Evolutionary conservation across 2,329 filamentous ascomycete genomes (phyloP).

Genomic region (Pseudopyrenochaeta lycopersici): DNA sequence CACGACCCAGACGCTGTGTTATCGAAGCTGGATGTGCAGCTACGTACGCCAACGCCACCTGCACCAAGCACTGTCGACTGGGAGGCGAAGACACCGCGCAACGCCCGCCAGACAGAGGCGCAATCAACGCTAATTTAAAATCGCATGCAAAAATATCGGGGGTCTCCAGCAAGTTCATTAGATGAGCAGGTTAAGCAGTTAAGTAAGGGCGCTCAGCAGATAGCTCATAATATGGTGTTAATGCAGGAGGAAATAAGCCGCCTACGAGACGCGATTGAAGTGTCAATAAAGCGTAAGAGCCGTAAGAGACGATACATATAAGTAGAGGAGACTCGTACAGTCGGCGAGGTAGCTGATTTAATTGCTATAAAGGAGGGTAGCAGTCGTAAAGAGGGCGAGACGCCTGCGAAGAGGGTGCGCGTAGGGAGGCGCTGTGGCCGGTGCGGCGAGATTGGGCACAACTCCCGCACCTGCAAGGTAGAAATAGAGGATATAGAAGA

Average conservation of each 20-base stretch:
- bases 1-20: conserved; percentile 38
- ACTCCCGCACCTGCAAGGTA: conserved; percentile 11
- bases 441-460: conserved; percentile 17
- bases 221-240: conserved; percentile 15
- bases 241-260: conserved; percentile 3
- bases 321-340: neutral
- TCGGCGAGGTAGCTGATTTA: neutral
- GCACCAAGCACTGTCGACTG: neutral
- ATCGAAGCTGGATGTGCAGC: conserved; percentile 34
- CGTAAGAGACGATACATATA: conserved; percentile 4
- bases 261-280: conserved; percentile 6
- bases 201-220: conserved; percentile 14
- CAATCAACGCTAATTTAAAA: conserved; percentile 11
- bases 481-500: conserved; percentile 11
- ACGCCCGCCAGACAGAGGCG: conserved; percentile 8
- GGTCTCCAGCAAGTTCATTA: conserved; percentile 10
- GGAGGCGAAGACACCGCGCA: conserved; percentile 12
- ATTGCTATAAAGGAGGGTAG: conserved; percentile 2
- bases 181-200: conserved; percentile 10
- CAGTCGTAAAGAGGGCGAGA: conserved; percentile 1
- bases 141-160: conserved; percentile 6
- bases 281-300: conserved; percentile 3
- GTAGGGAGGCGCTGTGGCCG: conserved; percentile 11
- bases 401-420: conserved; percentile 13
- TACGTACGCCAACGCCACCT: conserved; percentile 1